Percentiles rank a stretch among this genome's conserved stretches.
Conservation (phyloP, 371 early-diverging fungal genomes). For the Rhizopus microsporus region DNA sequence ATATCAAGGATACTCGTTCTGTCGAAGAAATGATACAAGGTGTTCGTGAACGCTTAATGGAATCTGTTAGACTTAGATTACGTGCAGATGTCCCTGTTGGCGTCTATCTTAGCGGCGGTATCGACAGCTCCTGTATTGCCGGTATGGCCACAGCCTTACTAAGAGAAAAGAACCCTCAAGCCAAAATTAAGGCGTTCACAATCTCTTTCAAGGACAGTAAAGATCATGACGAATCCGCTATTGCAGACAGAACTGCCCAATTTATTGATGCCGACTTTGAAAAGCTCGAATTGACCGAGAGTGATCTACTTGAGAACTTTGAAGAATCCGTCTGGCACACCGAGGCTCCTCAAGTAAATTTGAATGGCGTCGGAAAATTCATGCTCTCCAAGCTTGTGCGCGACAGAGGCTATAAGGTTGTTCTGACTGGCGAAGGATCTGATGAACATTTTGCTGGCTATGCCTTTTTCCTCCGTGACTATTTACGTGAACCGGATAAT, state of each 20-base stretch:
- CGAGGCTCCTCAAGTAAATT: constrained; percentile 19
- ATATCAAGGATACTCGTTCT: constrained; percentile 17
- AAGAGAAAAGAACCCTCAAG: constrained; percentile 21
- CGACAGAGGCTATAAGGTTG: constrained; percentile 44
- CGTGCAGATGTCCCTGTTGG: constrained; percentile 28
- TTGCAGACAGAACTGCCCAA: constrained; percentile 26
- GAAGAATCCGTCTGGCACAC: constrained; percentile 27
- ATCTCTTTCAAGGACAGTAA: constrained; percentile 21
- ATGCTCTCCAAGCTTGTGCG: constrained; percentile 20
- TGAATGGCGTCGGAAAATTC: constrained; percentile 2
- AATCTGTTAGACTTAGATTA: constrained; percentile 22
- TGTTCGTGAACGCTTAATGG: constrained; percentile 24
- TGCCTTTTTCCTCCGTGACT: constrained; percentile 48
- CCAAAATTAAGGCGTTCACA: constrained; percentile 20
- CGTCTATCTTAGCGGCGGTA: constrained; percentile 28
- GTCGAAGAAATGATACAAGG: constrained; percentile 30
- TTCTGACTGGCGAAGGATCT: constrained; percentile 67
- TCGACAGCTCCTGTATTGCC: constrained; percentile 25
- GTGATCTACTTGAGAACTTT: constrained; percentile 3
- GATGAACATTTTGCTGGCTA: constrained; percentile 71
- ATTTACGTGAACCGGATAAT: constrained; percentile 23
- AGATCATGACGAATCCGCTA: constrained; percentile 20
- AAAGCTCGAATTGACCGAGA: constrained; percentile 15
- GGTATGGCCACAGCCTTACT: constrained; percentile 22
- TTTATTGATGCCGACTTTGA: constrained; percentile 21